Evolutionary conservation across 768 basidiomycete species (phyloP), one percentile per base, ranked within the genome.

Genomic region (Cystofilobasidium bisporidii): DNA sequence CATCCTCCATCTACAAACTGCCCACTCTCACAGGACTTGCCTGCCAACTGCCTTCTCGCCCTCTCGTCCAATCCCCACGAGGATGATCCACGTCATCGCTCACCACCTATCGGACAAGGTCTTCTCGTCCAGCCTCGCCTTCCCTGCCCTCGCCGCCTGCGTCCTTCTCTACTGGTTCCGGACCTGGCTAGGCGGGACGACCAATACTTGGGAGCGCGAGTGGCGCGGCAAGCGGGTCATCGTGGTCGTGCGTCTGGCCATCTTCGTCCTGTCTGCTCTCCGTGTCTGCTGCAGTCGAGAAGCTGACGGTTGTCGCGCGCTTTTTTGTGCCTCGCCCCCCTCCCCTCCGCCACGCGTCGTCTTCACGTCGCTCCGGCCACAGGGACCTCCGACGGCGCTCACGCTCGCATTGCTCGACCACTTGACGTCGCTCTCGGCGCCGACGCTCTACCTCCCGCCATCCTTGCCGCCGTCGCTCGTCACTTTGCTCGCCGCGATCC

Each of bases 361-460:
- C n/a, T 6, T 20, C 40, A 24, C n/a, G 28, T 43, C 17, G 14
- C 10, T 11, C 24, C 32, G 1, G 24, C 22, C 22, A 28, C 47
- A 69, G 68, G 68, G 68, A 0, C 63, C 62, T 28, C 68, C 68
- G 8, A 69, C 68, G 28, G 62, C 68, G 12, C 63, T 60, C 38
- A 59, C 63, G 18, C 63, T 69, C 57, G 36, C 68, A 22, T 57
- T 69, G 20, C 57, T 69, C 33, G 62, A 64, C 40, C 43, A 69
- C 32, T 63, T 69, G 20, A 53, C 63, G 1, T 55, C 57, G 14
- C 56, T 60, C 38, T 38, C 58, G 41, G 43, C 48, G 30, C 43
- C 48, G 43, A 69, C 68, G 30, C 58, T 69, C 38, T 69, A 69
- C 59, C 63, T 69, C 4, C 63, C 68, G 28, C 68, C 68, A n/a